Evolutionary conservation across 108 stramenopile species (phyloP).

Genomic region (Nitzschia sp.): DNA sequence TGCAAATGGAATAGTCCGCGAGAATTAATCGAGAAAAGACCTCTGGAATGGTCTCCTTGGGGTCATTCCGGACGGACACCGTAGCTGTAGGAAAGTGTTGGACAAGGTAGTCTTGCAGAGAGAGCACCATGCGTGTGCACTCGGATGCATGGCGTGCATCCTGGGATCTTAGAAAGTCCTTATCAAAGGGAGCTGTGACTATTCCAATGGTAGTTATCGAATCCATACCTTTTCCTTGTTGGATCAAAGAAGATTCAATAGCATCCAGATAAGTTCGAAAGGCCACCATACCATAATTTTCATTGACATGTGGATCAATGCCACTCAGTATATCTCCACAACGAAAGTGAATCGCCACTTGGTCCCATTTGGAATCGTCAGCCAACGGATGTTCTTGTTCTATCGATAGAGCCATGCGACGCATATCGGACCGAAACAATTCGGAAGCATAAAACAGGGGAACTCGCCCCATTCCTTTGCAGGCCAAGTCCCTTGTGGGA

Average conservation of each 20-base stretch:
- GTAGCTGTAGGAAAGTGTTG: slow-evolving; percentile 16
- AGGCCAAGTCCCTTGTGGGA: slow-evolving; percentile 11
- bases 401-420: slow-evolving; percentile 18
- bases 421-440: slow-evolving; percentile 12
- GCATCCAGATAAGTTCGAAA: slow-evolving; percentile 26
- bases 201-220: slow-evolving; percentile 31
- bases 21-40: slow-evolving; percentile 27
- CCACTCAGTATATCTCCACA: slow-evolving; percentile 34
- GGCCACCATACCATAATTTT: slow-evolving; percentile 31
- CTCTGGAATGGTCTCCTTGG: slow-evolving; percentile 29
- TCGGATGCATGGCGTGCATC: slow-evolving; percentile 4
- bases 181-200: slow-evolving; percentile 31
- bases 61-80: slow-evolving; percentile 30
- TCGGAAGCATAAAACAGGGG: slow-evolving; percentile 29
- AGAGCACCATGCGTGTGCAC: slow-evolving; percentile 14
- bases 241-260: slow-evolving; percentile 2
- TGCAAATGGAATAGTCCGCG: slow-evolving; percentile 26
- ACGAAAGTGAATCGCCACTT: slow-evolving; percentile 44
- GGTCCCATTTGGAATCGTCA: slow-evolving; percentile 13
- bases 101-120: slow-evolving; percentile 15
- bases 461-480: slow-evolving; percentile 17
- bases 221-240: neutral
- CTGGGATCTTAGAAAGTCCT: slow-evolving; percentile 6
- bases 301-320: slow-evolving; percentile 3
- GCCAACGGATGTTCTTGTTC: neutral